Percentiles rank a stretch among this genome's conserved stretches.
Conservation (phyloP, 768 basidiomycete species). For the Dacryopinax spathularia region DNA sequence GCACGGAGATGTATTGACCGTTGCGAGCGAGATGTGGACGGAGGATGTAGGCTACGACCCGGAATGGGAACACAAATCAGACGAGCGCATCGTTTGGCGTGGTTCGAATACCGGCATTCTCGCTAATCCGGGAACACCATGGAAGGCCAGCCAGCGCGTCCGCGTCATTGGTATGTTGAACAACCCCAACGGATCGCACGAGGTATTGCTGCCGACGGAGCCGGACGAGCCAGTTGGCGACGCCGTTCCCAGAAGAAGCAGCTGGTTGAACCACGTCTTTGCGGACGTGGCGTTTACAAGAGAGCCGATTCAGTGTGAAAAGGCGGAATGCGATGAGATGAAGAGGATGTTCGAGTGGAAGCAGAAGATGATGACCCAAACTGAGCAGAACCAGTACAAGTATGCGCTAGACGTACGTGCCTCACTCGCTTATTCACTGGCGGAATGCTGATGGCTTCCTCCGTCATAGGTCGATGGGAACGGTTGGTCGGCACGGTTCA, state of each 20-base stretch:
- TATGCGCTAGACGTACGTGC: constrained; percentile 22
- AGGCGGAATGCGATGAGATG: constrained; percentile 12
- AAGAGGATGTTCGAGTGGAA: constrained; percentile 15
- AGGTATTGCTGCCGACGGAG: background rate
- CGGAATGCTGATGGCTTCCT: background rate
- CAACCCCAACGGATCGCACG: background rate
- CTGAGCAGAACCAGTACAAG: constrained; percentile 21
- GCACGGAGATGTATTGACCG: constrained; percentile 17
- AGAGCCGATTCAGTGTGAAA: constrained; percentile 20
- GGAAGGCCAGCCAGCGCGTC: constrained; percentile 19
- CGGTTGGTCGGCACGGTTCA: constrained; percentile 26
- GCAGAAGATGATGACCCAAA: constrained; percentile 13
- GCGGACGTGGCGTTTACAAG: constrained; percentile 22
- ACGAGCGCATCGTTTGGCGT: constrained; percentile 28
- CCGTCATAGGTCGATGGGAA: constrained; percentile 20
- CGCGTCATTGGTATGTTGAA: constrained; percentile 9
- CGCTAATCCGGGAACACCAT: constrained; percentile 15
- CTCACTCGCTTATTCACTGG: background rate
- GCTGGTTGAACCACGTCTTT: constrained; percentile 15
- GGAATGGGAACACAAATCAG: constrained; percentile 27
- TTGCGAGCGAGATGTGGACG: constrained; percentile 13
- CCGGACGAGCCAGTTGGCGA: background rate
- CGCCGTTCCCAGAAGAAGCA: background rate
- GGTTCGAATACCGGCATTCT: constrained; percentile 28
- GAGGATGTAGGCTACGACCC: constrained; percentile 20